A percentile compares a stretch with the other conserved stretches of the same genome.
Conservation (phyloP, 2,329 filamentous ascomycete species). For the Sporothrix inflata region DNA sequence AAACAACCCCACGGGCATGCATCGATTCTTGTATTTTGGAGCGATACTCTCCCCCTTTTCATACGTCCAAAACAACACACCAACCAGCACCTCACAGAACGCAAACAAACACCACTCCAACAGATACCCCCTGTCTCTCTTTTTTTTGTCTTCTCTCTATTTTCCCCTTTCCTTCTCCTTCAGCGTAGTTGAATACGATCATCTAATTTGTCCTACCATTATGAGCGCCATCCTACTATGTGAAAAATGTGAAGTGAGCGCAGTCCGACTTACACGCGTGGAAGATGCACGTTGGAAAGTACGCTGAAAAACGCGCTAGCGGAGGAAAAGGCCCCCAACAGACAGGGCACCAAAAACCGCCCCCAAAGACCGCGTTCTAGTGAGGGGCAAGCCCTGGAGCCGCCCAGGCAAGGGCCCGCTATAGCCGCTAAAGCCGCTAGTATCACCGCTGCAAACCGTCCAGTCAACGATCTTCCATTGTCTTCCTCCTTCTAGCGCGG, state of each 20-base stretch:
- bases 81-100: background rate
- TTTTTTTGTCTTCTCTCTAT: background rate
- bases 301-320: background rate
- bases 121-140: conserved; percentile 10
- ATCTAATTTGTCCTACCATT: background rate
- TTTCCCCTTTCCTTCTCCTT: background rate
- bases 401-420: background rate
- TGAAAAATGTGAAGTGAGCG: background rate
- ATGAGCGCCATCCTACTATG: no score
- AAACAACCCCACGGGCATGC: conserved; percentile 12
- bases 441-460: background rate
- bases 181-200: background rate
- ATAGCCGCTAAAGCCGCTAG: background rate
- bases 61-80: background rate
- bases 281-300: no score
- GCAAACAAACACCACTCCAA: background rate
- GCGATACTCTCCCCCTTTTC: background rate
- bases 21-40: conserved; percentile 12
- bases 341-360: background rate
- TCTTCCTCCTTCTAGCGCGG: background rate
- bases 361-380: background rate
- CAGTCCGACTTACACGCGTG: no score
- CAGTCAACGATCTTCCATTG: background rate
- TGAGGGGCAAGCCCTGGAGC: background rate
- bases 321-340: background rate